Conservation (phyloP, 805 yeast genomes). For the Schwanniomyces polymorphus region DNA sequence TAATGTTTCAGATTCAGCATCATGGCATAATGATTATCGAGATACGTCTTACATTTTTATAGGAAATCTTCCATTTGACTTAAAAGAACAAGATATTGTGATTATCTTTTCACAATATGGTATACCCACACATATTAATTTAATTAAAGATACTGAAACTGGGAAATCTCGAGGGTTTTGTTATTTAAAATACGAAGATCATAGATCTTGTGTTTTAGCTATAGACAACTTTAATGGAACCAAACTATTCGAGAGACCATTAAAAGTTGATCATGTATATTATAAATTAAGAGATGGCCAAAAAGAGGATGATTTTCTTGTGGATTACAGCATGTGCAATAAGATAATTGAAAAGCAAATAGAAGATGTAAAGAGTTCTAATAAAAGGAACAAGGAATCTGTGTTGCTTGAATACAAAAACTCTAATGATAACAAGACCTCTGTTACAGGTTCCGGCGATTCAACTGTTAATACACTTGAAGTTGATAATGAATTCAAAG, state of each 20-base stretch:
- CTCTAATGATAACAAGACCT: neutral
- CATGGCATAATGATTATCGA: conserved; percentile 87
- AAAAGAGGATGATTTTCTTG: conserved; percentile 41
- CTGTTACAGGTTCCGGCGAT: neutral
- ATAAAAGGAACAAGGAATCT: neutral
- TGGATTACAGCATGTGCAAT: conserved; percentile 23
- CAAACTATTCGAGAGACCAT: conserved; percentile 47
- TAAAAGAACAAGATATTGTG: conserved; percentile 75
- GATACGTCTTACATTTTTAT: conserved; percentile 77
- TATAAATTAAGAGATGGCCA: conserved; percentile 57
- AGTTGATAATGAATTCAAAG: neutral
- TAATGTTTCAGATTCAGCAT: conserved; percentile 58
- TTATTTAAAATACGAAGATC: conserved; percentile 80
- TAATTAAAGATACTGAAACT: conserved; percentile 58
- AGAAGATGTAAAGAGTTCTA: neutral
- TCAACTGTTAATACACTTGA: neutral
- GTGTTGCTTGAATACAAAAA: conserved; percentile 4
- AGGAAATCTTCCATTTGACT: conserved; percentile 64
- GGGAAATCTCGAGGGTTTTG: conserved; percentile 67
- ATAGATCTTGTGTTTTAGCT: conserved; percentile 76
- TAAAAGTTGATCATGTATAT: conserved; percentile 71
- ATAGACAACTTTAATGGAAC: conserved; percentile 85
- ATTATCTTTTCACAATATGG: conserved; percentile 89
- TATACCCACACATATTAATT: conserved; percentile 70
- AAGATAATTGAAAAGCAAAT: conserved; percentile 1